Conservation (phyloP, 1,139 yeast species). For the Yarrowia galli region DNA sequence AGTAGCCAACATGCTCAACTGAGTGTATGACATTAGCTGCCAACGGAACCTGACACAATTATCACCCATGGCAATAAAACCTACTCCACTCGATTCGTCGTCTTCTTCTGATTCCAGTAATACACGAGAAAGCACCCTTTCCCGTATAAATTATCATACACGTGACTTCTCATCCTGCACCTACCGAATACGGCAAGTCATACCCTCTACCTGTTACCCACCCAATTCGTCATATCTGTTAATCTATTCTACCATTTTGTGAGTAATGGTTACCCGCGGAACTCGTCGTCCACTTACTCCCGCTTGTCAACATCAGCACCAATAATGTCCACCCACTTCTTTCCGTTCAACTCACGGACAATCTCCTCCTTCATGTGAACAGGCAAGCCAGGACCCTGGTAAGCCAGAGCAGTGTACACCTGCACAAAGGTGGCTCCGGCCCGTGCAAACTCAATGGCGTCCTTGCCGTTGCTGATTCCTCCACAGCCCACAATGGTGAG, state of each 20-base stretch:
- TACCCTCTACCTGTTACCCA: too few relatives aligned
- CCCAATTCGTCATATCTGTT: constrained; percentile 1
- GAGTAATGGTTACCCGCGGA: background rate
- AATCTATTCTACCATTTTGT: background rate
- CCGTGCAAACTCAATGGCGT: constrained; percentile 87
- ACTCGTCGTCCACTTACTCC: constrained; percentile 4
- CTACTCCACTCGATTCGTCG: too few relatives aligned
- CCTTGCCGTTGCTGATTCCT: constrained; percentile 83
- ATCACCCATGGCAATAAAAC: too few relatives aligned
- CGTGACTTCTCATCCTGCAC: too few relatives aligned
- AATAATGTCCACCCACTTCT: constrained; percentile 72
- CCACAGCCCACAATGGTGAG: constrained; percentile 92
- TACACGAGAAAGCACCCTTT: too few relatives aligned
- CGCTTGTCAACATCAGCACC: constrained; percentile 38
- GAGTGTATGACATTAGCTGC: too few relatives aligned
- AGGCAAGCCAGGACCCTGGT: constrained; percentile 90
- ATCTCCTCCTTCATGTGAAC: constrained; percentile 80
- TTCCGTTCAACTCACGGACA: constrained; percentile 69
- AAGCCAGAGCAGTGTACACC: constrained; percentile 88
- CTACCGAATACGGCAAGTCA: too few relatives aligned
- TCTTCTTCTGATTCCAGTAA: too few relatives aligned
- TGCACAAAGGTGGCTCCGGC: constrained; percentile 94
- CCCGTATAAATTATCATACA: too few relatives aligned
- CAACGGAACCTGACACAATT: too few relatives aligned
- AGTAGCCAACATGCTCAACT: too few relatives aligned